Percentiles rank a stretch among this genome's conserved stretches.
Evolutionary conservation across 495 filamentous ascomycete species (phyloP).

Genomic region (Aspergillus mulundensis): DNA sequence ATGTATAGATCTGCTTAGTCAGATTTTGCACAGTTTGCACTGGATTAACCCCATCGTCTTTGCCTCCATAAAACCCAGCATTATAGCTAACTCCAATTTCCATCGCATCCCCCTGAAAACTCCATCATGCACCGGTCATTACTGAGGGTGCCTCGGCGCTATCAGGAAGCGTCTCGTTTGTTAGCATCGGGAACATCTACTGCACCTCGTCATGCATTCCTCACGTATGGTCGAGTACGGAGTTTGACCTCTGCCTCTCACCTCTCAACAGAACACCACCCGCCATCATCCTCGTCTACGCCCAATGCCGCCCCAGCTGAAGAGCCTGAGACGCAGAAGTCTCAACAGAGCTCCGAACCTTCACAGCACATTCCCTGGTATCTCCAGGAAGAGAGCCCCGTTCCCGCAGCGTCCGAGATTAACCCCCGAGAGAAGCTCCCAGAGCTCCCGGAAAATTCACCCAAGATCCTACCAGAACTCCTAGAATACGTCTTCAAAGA

Average conservation of each 20-base stretch:
- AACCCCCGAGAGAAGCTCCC: conserved; percentile 66
- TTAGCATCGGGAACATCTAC: not conserved
- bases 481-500: conserved; percentile 77
- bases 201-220: conserved; percentile 10
- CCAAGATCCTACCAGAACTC: conserved; percentile 65
- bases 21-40: not conserved
- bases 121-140: conserved; percentile 5
- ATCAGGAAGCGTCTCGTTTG: not conserved
- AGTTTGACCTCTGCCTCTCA: conserved; percentile 6
- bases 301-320: conserved; percentile 21
- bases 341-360: not conserved
- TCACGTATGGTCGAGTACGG: conserved; percentile 6
- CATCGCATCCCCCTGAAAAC: not conserved
- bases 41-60: not conserved
- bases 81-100: not conserved
- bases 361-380: conserved; percentile 70
- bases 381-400: conserved; percentile 61
- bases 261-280: not conserved
- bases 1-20: not conserved
- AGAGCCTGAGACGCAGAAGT: conserved; percentile 1
- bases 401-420: conserved; percentile 46
- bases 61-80: not conserved
- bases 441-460: conserved; percentile 67
- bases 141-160: conserved; percentile 1
- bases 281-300: conserved; percentile 5